phyloP scores from a whole-genome alignment of 2,329 filamentous ascomycete species.

The Pestalotiopsis fici region DNA sequence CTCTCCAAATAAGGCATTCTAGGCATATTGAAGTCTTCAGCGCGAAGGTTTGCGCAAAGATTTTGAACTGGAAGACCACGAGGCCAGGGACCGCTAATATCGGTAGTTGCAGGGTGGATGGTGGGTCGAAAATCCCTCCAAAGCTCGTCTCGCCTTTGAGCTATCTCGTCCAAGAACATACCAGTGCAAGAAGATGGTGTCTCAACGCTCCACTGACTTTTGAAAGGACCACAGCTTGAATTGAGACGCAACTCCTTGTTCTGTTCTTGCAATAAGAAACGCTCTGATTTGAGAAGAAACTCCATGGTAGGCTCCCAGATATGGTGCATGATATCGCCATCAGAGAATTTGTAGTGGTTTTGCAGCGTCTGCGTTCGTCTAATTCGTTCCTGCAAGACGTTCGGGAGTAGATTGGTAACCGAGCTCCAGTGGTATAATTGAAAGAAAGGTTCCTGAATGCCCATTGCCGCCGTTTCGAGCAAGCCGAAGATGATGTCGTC shows the following conservation, averaged over 20 bases:
- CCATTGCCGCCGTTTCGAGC: conserved; percentile 11
- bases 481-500: conserved; percentile 16
- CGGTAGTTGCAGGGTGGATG: conserved; percentile 3
- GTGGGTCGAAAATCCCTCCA: conserved; percentile 14
- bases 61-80: conserved; percentile 17
- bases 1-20: conserved; percentile 20
- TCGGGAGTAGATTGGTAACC: neutral
- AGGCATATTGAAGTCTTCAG: neutral
- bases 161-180: conserved; percentile 20
- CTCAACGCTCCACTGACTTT: neutral
- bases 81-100: conserved; percentile 16
- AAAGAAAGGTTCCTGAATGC: conserved; percentile 9
- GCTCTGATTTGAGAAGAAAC: conserved; percentile 25
- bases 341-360: neutral
- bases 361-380: neutral
- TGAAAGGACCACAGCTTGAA: neutral
- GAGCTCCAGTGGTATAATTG: neutral
- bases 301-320: conserved; percentile 33
- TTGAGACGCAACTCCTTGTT: conserved; percentile 3
- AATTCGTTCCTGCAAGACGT: neutral
- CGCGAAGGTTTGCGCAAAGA: neutral
- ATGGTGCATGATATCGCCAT: conserved; percentile 6
- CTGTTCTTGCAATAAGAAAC: conserved; percentile 12
- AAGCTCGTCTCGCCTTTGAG: conserved; percentile 17
- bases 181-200: neutral